phyloP scores from a whole-genome alignment of 768 basidiomycete genomes.

The Postia placenta region DNA sequence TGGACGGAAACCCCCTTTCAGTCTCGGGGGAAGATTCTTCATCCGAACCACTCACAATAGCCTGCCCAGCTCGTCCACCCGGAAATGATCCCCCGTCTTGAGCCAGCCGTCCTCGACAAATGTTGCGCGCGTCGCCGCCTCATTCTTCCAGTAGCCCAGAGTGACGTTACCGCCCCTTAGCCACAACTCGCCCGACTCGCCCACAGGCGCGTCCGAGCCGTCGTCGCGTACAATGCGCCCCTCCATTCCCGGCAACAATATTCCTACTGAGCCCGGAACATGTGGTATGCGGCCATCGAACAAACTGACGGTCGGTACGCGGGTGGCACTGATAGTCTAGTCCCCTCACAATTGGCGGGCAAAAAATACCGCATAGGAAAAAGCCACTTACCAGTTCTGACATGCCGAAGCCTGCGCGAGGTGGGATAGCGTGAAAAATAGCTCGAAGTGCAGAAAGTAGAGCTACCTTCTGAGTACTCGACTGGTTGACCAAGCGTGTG shows the following conservation, averaged over 20 bases:
- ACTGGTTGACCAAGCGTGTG: neutral
- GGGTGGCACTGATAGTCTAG: conserved; percentile 4
- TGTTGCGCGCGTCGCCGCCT: conserved; percentile 56
- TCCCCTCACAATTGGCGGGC: neutral
- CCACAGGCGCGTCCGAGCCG: conserved; percentile 43
- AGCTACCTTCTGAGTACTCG: conserved; percentile 37
- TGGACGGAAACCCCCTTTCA: conserved; percentile 19
- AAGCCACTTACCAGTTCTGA: conserved; percentile 20
- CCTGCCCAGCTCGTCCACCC: conserved; percentile 50
- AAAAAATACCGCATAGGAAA: conserved; percentile 1
- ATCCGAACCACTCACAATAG: conserved; percentile 49
- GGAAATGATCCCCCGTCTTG: conserved; percentile 66
- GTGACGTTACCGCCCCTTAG: conserved; percentile 50
- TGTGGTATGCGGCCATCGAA: conserved; percentile 3
- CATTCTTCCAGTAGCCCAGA: conserved; percentile 70
- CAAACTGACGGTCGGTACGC: conserved; percentile 5
- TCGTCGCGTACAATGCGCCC: conserved; percentile 57
- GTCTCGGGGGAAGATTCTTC: too few species aligned
- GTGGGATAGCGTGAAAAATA: conserved; percentile 4
- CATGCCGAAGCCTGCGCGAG: conserved; percentile 50
- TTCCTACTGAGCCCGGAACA: conserved; percentile 43
- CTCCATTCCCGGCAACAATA: conserved; percentile 59
- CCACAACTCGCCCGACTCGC: conserved; percentile 65
- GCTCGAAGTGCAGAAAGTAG: too few species aligned
- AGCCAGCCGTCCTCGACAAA: conserved; percentile 68